phyloP scores from a whole-genome alignment of 2,329 filamentous ascomycete genomes.

The Pyricularia sp. region DNA sequence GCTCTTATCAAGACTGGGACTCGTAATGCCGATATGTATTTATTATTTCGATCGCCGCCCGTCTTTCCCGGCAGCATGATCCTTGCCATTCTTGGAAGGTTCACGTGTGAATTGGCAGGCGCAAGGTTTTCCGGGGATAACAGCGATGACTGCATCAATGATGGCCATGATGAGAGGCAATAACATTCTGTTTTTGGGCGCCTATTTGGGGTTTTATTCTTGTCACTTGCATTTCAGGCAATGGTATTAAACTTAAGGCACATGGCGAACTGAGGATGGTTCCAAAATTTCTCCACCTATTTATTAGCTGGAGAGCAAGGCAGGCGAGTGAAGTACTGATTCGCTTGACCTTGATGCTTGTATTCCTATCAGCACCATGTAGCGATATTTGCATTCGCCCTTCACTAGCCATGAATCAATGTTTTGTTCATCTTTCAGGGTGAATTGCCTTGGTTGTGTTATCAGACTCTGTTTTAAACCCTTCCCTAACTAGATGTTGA shows the following conservation, averaged over 20 bases:
- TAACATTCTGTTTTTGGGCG: not conserved
- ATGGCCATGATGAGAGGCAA: not conserved
- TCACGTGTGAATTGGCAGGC: not conserved
- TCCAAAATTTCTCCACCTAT: not conserved
- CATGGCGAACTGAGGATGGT: not conserved
- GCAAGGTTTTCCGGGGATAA: not conserved
- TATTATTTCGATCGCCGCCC: not conserved
- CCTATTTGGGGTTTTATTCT: not conserved
- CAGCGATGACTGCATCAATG: not conserved
- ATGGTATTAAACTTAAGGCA: not conserved
- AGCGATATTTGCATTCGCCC: not conserved
- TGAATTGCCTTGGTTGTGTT: too few relatives aligned
- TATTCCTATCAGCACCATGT: not conserved
- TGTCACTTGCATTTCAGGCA: not conserved
- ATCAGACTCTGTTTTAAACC: too few relatives aligned
- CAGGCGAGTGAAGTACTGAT: not conserved
- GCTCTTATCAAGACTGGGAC: conserved; percentile 5
- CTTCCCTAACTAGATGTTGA: too few relatives aligned
- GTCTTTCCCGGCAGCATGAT: not conserved
- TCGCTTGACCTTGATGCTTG: not conserved
- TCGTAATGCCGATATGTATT: not conserved
- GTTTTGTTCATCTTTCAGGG: not conserved
- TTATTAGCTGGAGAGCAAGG: too few relatives aligned
- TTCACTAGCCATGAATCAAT: not conserved
- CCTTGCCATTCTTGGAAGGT: not conserved